These are phyloP conservation scores for Wickerhamomyces subpelliculosus DNA, from an alignment of 805 yeast genomes.

Conservation along the genomic window DNA sequence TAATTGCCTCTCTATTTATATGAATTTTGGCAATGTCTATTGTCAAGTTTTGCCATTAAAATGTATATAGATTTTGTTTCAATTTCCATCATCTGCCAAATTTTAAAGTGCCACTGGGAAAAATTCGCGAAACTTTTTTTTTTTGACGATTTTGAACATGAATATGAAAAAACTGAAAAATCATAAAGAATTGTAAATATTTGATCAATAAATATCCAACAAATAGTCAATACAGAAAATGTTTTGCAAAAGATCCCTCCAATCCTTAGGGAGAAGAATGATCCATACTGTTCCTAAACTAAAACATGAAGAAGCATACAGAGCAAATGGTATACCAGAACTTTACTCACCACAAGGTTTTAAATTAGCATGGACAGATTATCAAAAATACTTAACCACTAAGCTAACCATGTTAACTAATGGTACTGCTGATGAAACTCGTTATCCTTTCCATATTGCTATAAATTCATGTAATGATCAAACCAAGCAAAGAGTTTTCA, in stretches of 20 bases:
- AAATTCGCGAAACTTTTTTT: no score
- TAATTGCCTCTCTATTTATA: no score
- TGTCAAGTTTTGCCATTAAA: no score
- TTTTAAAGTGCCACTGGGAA: no score
- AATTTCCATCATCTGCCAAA: no score
- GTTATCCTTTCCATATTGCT: conserved; percentile 65
- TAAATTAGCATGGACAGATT: conserved; percentile 70
- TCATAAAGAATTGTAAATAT: not conserved
- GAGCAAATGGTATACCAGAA: conserved; percentile 50
- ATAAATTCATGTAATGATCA: conserved; percentile 61
- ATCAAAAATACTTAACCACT: conserved; percentile 61
- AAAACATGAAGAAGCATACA: conserved; percentile 30
- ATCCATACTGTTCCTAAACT: conserved; percentile 64
- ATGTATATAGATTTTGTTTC: no score
- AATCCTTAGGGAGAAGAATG: conserved; percentile 11
- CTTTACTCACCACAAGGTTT: conserved; percentile 62
- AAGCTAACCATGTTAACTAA: conserved; percentile 56
- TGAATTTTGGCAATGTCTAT: no score
- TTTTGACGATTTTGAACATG: no score
- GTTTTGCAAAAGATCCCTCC: not conserved
- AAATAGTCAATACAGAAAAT: not conserved
- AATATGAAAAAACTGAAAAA: no score
- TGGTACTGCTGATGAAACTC: conserved; percentile 76
- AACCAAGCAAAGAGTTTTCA: conserved; percentile 64
- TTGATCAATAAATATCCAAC: no score